Conservation (phyloP, 2,329 filamentous ascomycete genomes). For the Aureobasidium sp. region DNA sequence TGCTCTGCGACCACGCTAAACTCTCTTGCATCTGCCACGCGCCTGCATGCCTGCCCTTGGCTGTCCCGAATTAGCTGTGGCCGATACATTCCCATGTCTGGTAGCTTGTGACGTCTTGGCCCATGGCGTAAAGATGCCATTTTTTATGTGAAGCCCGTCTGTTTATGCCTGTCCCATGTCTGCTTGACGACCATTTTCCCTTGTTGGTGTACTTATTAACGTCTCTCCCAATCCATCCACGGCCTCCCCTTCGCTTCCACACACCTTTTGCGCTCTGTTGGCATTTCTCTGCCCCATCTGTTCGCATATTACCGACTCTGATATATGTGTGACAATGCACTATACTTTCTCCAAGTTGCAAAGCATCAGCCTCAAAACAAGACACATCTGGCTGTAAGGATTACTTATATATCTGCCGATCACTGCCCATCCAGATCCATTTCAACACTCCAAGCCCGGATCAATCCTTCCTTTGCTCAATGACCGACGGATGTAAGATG, state of each 20-base stretch:
- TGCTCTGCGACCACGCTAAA: slow-evolving; percentile 1
- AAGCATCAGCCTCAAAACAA: background rate
- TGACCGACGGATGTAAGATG: slow-evolving; percentile 52
- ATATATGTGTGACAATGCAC: slow-evolving; percentile 11
- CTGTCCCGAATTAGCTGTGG: background rate
- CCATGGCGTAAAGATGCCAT: slow-evolving; percentile 8
- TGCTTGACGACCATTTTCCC: slow-evolving; percentile 8
- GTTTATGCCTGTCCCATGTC: background rate
- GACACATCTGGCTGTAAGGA: background rate
- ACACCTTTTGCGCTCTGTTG: background rate
- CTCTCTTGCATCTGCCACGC: background rate
- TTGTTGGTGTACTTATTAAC: slow-evolving; percentile 9
- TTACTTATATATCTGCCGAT: slow-evolving; percentile 14
- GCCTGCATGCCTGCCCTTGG: background rate
- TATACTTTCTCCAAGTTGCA: background rate
- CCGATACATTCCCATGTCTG: background rate
- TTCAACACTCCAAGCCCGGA: background rate
- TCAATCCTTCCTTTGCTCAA: slow-evolving; percentile 25
- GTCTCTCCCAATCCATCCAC: slow-evolving; percentile 9
- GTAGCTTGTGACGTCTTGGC: slow-evolving; percentile 13
- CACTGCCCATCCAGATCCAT: slow-evolving; percentile 10
- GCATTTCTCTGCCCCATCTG: background rate
- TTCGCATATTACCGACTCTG: slow-evolving; percentile 6
- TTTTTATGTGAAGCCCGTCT: background rate
- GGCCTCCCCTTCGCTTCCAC: slow-evolving; percentile 11